Evolutionary conservation across 192 early-diverging fungal species (phyloP).

Genomic region (Gigaspora rosea): DNA sequence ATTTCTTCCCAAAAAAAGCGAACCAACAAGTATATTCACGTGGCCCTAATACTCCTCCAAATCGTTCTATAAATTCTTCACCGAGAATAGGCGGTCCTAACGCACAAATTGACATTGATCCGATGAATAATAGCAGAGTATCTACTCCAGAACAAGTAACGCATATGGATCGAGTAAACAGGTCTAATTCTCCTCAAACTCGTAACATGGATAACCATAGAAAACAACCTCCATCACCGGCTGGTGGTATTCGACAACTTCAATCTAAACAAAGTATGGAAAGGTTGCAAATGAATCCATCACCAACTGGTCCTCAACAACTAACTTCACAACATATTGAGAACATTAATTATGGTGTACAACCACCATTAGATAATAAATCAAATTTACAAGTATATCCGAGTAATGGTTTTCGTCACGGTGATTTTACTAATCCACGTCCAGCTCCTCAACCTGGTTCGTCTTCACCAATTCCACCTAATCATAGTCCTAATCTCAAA

Average conservation of each 20-base stretch:
- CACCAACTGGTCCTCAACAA: no score
- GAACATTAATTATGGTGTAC: not conserved
- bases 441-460: not conserved
- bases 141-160: slow-evolving; percentile 4
- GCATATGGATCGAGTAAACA: not conserved
- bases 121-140: no score
- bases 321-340: not conserved
- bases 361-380: no score
- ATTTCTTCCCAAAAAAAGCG: no score
- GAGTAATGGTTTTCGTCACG: not conserved
- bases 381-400: no score
- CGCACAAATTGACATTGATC: no score
- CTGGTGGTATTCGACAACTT: not conserved
- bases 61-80: not conserved
- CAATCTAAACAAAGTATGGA: slow-evolving; percentile 7
- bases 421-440: slow-evolving; percentile 11
- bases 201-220: not conserved
- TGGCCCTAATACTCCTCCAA: not conserved
- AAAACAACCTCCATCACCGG: slow-evolving; percentile 11
- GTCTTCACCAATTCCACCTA: not conserved
- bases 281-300: not conserved
- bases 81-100: not conserved
- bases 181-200: not conserved
- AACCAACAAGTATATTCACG: no score
- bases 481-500: not conserved